Conservation (phyloP, 495 filamentous ascomycete species). For the Trichocladium uniseriatum region DNA sequence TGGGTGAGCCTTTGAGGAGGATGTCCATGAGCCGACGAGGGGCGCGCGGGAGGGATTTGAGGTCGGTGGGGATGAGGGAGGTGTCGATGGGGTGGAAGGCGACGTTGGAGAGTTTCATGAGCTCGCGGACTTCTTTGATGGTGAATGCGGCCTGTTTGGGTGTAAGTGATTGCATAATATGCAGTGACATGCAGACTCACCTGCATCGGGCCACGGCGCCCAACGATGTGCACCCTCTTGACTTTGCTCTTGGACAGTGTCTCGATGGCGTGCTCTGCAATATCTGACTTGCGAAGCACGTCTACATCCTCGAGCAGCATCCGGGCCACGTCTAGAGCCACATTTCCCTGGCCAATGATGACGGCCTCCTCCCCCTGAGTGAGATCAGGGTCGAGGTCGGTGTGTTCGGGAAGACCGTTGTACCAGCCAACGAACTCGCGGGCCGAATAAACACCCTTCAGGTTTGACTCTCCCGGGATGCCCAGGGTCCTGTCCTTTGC, state of each 20-base stretch:
- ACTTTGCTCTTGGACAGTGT: constrained; percentile 62
- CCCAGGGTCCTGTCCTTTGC: constrained; percentile 68
- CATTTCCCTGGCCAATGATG: constrained; percentile 90
- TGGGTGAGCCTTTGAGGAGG: constrained; percentile 58
- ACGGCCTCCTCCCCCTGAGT: constrained; percentile 72
- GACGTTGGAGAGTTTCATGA: constrained; percentile 67
- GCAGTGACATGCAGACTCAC: constrained; percentile 39
- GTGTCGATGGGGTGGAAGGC: constrained; percentile 60
- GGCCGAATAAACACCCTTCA: constrained; percentile 74
- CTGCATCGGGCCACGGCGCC: constrained; percentile 81
- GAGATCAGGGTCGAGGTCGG: constrained; percentile 66
- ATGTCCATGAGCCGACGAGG: constrained; percentile 71
- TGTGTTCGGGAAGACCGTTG: constrained; percentile 83
- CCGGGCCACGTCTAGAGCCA: constrained; percentile 85
- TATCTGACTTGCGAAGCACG: constrained; percentile 70
- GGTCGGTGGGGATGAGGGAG: constrained; percentile 53
- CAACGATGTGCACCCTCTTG: constrained; percentile 73
- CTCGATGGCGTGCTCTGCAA: constrained; percentile 72
- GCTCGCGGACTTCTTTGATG: constrained; percentile 83
- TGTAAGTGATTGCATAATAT: background rate
- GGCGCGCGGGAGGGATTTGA: constrained; percentile 58
- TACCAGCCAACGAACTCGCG: constrained; percentile 98
- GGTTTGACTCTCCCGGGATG: constrained; percentile 63
- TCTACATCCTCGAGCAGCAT: constrained; percentile 71
- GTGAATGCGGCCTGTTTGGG: constrained; percentile 69